Evolutionary conservation across 805 yeast genomes (phyloP).

Genomic region (Candida maris): DNA sequence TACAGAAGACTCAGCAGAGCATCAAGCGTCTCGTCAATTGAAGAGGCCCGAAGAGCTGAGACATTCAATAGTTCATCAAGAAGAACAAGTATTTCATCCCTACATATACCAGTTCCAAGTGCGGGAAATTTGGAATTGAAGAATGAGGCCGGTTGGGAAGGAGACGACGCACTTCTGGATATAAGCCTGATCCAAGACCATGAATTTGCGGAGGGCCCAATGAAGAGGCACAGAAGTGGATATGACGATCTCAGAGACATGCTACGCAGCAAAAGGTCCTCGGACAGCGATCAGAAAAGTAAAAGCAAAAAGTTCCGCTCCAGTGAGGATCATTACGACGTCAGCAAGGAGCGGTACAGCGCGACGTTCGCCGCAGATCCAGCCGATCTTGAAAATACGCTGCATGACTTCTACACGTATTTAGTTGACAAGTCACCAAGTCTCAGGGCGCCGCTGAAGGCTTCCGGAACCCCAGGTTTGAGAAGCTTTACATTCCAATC

Average conservation of each 20-base stretch:
- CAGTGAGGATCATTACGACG: neutral
- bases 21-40: constrained; percentile 26
- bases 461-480: constrained; percentile 4
- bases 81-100: constrained; percentile 12
- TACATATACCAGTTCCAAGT: constrained; percentile 10
- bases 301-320: constrained; percentile 1
- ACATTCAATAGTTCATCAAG: constrained; percentile 11
- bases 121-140: neutral
- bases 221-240: constrained; percentile 4
- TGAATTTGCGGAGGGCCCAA: neutral
- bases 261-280: constrained; percentile 3
- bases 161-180: constrained; percentile 21
- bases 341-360: neutral
- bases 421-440: constrained; percentile 4
- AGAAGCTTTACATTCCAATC: constrained; percentile 13
- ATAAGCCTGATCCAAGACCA: constrained; percentile 9
- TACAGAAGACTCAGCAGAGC: constrained; percentile 15
- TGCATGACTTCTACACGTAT: constrained; percentile 7
- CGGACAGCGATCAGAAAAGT: neutral
- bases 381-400: constrained; percentile 1
- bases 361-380: neutral
- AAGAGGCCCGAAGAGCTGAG: constrained; percentile 23
- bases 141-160: constrained; percentile 10
- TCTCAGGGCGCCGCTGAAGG: constrained; percentile 4
- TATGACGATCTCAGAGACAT: constrained; percentile 10